Evolutionary conservation across 2,329 filamentous ascomycete genomes (phyloP).

Genomic region (Ascochyta rabiei): DNA sequence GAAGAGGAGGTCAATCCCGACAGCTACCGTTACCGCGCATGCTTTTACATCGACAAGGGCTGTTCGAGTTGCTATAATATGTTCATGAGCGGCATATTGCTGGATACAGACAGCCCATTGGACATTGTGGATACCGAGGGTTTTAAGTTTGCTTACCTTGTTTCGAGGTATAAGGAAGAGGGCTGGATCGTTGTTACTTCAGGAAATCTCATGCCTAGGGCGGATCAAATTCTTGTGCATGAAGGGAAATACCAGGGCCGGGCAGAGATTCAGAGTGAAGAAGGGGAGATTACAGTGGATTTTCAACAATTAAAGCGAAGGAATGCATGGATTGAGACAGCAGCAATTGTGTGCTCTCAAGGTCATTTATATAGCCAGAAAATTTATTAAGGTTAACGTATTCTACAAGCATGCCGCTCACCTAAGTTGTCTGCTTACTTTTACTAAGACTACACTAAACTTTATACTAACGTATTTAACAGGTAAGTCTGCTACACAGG

Average conservation of each 20-base stretch:
- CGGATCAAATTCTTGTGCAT: background rate
- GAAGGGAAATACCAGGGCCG: background rate
- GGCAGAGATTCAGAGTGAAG: background rate
- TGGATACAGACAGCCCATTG: background rate
- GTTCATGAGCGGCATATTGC: background rate
- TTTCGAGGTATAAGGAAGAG: background rate
- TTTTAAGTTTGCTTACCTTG: background rate
- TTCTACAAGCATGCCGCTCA: too few relatives aligned
- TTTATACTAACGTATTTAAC: too few relatives aligned
- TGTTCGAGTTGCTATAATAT: background rate
- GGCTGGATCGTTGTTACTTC: background rate
- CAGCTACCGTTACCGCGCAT: conserved; percentile 1
- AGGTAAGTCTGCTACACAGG: too few relatives aligned
- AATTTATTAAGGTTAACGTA: too few relatives aligned
- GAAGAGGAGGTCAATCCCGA: background rate
- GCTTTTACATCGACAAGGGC: background rate
- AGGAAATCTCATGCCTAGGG: background rate
- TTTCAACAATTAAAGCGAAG: too few relatives aligned
- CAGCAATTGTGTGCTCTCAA: too few relatives aligned
- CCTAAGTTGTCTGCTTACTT: too few relatives aligned
- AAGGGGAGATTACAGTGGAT: too few relatives aligned
- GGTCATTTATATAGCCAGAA: too few relatives aligned
- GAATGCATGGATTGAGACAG: too few relatives aligned
- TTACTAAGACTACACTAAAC: too few relatives aligned
- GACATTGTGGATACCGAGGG: background rate